Percentiles rank a stretch among this genome's conserved stretches.
These are phyloP conservation scores for Scheffersomyces ergatensis DNA, from an alignment of 805 yeast genomes.

Conservation along the genomic window DNA sequence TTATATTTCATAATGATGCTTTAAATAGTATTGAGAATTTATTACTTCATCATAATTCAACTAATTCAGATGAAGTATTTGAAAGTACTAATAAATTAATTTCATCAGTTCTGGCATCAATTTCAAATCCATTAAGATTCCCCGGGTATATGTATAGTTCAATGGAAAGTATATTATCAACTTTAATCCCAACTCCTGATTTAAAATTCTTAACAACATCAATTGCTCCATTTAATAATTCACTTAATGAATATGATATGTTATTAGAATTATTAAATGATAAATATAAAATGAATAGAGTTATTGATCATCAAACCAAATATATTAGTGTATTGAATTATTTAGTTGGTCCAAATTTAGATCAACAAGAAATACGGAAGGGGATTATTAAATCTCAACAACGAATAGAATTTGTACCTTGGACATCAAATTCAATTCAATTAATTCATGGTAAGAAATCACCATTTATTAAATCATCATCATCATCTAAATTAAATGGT, in stretches of 20 bases:
- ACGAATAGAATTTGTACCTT: conserved; percentile 75
- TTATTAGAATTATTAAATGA: conserved; percentile 78
- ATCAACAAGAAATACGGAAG: conserved; percentile 70
- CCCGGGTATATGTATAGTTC: conserved; percentile 92
- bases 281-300: conserved; percentile 68
- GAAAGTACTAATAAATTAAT: conserved; percentile 82
- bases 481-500: conserved; percentile 58
- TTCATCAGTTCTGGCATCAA: conserved; percentile 77
- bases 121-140: conserved; percentile 84
- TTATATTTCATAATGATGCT: conserved; percentile 92
- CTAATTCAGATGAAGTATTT: conserved; percentile 51
- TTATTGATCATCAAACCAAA: conserved; percentile 32
- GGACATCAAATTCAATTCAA: conserved; percentile 80
- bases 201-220: conserved; percentile 48
- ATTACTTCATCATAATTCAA: conserved; percentile 14
- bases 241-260: conserved; percentile 81
- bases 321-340: conserved; percentile 70
- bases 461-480: conserved; percentile 47
- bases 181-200: conserved; percentile 82
- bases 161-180: conserved; percentile 73
- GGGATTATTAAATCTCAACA: conserved; percentile 63
- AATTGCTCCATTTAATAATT: conserved; percentile 49
- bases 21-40: conserved; percentile 67
- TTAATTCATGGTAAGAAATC: conserved; percentile 75
- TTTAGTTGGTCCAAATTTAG: conserved; percentile 60